phyloP scores from a whole-genome alignment of 306 rosid species.

The Malus fusca region DNA sequence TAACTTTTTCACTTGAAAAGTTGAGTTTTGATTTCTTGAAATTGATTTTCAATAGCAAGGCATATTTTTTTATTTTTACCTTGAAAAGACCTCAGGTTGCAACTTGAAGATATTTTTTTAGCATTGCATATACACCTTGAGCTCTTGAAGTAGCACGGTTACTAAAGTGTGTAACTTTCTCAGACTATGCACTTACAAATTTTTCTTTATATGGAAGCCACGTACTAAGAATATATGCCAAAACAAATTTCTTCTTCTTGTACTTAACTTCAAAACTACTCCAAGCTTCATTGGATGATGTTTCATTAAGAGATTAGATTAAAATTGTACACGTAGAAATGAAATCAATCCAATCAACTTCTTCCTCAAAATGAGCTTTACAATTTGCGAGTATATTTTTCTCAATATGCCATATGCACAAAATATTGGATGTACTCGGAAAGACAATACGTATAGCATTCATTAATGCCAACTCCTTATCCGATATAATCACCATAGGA shows the following conservation, averaged over 20 bases:
- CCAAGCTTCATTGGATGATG: too few relatives aligned
- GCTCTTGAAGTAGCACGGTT: neutral
- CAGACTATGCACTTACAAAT: neutral
- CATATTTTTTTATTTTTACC: neutral
- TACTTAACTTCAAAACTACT: neutral
- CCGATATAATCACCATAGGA: neutral
- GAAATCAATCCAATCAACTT: too few relatives aligned
- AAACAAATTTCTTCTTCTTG: neutral
- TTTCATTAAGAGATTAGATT: too few relatives aligned
- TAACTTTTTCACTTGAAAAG: too few relatives aligned
- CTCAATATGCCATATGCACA: too few relatives aligned
- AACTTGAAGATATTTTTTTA: neutral
- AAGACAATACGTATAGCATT: too few relatives aligned
- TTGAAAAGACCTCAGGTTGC: neutral
- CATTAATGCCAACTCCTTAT: neutral
- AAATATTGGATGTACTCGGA: too few relatives aligned
- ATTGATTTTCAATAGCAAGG: constrained; percentile 2
- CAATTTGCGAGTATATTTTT: too few relatives aligned
- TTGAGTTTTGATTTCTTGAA: constrained; percentile 1
- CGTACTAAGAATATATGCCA: neutral
- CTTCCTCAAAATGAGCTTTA: neutral
- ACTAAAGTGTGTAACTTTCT: neutral
- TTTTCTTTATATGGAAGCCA: neutral
- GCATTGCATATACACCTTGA: neutral
- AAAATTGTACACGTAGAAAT: too few relatives aligned